Conservation (phyloP, 805 yeast species). For the Tetrapisispora pingtungensis region DNA sequence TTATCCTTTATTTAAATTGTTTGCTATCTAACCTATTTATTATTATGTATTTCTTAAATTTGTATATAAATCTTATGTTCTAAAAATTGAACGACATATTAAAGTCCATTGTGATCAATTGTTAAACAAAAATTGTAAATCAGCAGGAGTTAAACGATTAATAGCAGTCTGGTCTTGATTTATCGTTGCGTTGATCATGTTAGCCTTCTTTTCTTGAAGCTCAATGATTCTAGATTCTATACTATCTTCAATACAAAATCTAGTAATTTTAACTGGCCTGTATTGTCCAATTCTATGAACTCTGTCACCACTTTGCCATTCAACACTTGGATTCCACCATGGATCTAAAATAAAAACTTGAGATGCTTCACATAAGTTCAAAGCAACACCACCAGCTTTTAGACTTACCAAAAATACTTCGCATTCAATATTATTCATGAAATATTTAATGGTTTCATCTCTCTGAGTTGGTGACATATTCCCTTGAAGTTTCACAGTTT, state of each 20-base stretch:
- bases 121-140: slow-evolving; percentile 86
- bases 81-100: too few species aligned
- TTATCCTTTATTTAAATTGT: too few species aligned
- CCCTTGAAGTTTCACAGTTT: slow-evolving; percentile 90
- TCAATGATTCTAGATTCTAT: slow-evolving; percentile 94
- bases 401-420: slow-evolving; percentile 91
- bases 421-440: slow-evolving; percentile 85
- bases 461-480: slow-evolving; percentile 95
- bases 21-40: too few species aligned
- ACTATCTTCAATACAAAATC: slow-evolving; percentile 92
- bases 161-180: slow-evolving; percentile 89
- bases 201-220: slow-evolving; percentile 93
- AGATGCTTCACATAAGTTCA: slow-evolving; percentile 92
- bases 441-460: slow-evolving; percentile 80
- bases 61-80: too few species aligned
- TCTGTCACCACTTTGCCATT: slow-evolving; percentile 97
- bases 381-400: slow-evolving; percentile 98
- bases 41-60: too few species aligned
- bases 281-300: slow-evolving; percentile 96
- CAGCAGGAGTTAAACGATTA: slow-evolving; percentile 81
- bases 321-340: slow-evolving; percentile 99
- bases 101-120: slow-evolving; percentile 35
- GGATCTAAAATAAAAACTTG: slow-evolving; percentile 95
- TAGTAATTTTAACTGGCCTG: slow-evolving; percentile 85
- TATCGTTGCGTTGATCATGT: slow-evolving; percentile 95